Base-by-base conservation (phyloP, 306 rosid species). In the Sindora glabra region DNA sequence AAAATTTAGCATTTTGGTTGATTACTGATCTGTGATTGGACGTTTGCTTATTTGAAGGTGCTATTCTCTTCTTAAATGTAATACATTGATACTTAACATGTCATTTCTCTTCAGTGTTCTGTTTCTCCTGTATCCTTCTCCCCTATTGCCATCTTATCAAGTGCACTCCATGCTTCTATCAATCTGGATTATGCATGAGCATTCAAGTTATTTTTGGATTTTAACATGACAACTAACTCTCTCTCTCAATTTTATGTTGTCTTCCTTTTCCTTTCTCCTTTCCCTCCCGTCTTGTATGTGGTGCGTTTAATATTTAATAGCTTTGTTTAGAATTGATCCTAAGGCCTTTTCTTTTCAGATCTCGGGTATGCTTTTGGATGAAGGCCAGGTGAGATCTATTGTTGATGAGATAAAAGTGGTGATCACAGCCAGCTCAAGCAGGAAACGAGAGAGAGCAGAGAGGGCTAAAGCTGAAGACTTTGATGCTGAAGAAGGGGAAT, bases 401-500 rank as follows among this genome's bases (percentile, higher is more conserved):
- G 99, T 89, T 11, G 90, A 94, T 0, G 97, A 89, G 86, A 79
- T 94, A 72, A 94, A 94, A 62, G 85, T 76, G 74, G 97, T 86
- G 57, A 94, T 94, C 57, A 94, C 97, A 24, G 97, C 95, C 26
- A 94, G 99, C 69, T 89, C 97, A 55, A 84, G 94, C 62, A 82
- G 99, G 65, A 94, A 94, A 61, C 69, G 70, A 53, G 99, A 94
- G 70, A 89, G 99, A 67, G 80, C 81, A 13, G 99, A 89, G 69
- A 77, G 97, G 75, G 70, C 86, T 61, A 84, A 80, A 71, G 97
- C 97, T 37, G 99, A 94, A 74, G 99, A 94, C 75, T 94, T 94
- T 82, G 99, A 89, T 64, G 97, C 86, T 6, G 99, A 94, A 72
- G 97, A 89, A 67, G 78, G 85, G 15, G 97, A 94, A 65, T 65